A percentile compares a stretch with the other conserved stretches of the same genome.
phyloP scores from a whole-genome alignment of 2,329 filamentous ascomycete genomes.

The Calonectria honghensis region DNA sequence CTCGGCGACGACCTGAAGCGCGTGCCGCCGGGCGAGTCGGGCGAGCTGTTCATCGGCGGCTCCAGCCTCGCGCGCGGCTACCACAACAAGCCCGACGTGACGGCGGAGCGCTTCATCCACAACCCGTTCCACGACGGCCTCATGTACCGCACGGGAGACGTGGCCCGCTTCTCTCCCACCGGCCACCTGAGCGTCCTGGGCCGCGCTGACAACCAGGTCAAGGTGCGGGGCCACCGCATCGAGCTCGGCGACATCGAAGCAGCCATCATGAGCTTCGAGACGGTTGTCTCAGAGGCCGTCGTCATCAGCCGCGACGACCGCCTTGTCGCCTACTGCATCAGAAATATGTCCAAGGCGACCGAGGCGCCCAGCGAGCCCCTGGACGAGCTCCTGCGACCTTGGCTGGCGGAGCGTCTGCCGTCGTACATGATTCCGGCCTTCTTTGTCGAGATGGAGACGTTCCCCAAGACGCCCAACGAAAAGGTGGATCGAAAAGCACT shows the following conservation, averaged over 20 bases:
- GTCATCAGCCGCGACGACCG: background rate
- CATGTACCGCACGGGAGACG: background rate
- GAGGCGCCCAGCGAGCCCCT: background rate
- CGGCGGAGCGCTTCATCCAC: background rate
- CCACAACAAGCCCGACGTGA: background rate
- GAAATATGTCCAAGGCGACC: background rate
- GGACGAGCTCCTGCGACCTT: background rate
- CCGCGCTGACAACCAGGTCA: background rate
- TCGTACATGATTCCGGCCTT: conserved; percentile 1
- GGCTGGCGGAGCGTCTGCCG: background rate
- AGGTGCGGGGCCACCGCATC: conserved; percentile 1
- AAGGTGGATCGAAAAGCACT: background rate
- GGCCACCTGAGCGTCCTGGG: background rate
- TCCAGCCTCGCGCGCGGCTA: background rate
- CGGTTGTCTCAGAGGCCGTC: background rate
- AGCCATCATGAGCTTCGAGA: background rate
- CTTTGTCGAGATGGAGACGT: background rate
- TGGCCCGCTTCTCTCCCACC: background rate
- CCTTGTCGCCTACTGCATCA: background rate
- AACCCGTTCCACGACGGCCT: background rate
- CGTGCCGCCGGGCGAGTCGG: background rate
- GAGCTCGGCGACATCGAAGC: background rate
- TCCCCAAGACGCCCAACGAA: background rate
- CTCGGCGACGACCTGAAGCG: background rate
- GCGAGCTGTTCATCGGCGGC: background rate